Evolutionary conservation across 192 early-diverging fungal species (phyloP).

Genomic region (Rhizophagus clarus): DNA sequence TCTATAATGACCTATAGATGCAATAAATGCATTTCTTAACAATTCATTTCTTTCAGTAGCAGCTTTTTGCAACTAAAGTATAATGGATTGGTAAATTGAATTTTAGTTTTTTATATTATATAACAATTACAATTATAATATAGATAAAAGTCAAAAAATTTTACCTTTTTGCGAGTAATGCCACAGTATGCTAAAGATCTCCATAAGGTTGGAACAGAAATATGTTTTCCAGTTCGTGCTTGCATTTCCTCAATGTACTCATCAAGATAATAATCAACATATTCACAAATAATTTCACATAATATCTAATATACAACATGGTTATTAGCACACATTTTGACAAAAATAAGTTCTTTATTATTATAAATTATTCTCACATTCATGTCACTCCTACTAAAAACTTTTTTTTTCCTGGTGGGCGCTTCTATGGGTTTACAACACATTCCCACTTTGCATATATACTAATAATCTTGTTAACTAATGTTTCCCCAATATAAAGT

Average conservation of each 20-base stretch:
- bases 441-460: no score
- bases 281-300: background rate
- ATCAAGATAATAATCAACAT: slow-evolving; percentile 13
- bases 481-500: no score
- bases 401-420: no score
- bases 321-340: no score
- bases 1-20: no score
- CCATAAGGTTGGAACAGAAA: slow-evolving; percentile 9
- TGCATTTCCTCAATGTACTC: background rate
- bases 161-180: slow-evolving; percentile 20
- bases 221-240: background rate
- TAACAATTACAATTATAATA: background rate
- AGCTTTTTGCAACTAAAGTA: slow-evolving; percentile 12
- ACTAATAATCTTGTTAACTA: no score
- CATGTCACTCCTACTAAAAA: no score
- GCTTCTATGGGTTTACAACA: no score
- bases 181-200: background rate
- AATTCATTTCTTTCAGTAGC: slow-evolving; percentile 1
- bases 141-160: background rate
- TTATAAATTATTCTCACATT: no score
- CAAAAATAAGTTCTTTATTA: no score
- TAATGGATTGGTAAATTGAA: background rate
- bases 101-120: background rate
- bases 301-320: background rate
- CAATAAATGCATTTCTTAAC: no score